Percentiles rank a stretch among this genome's conserved stretches.
Evolutionary conservation across 2,329 filamentous ascomycete genomes (phyloP).

Genomic region (Exophiala mesophila): DNA sequence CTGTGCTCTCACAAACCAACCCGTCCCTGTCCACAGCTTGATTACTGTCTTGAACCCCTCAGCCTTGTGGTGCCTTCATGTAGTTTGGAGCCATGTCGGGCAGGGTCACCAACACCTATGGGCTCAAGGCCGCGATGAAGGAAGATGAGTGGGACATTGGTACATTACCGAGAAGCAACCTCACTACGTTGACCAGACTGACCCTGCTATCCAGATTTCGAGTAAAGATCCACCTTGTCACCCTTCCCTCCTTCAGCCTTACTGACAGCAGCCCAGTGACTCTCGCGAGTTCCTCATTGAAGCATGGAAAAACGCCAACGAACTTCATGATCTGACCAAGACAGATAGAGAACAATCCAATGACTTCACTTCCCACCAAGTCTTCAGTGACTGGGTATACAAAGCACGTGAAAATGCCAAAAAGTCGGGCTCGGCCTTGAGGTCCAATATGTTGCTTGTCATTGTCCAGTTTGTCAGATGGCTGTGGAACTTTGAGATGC

Average conservation of each 20-base stretch:
- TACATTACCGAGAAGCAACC: background rate
- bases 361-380: constrained; percentile 1
- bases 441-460: constrained; percentile 1
- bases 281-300: constrained; percentile 9
- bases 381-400: constrained; percentile 3
- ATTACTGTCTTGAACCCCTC: too few species aligned
- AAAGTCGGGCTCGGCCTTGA: background rate
- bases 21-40: too few species aligned
- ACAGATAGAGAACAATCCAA: constrained; percentile 3
- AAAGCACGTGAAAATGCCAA: constrained; percentile 1
- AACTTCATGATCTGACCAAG: background rate
- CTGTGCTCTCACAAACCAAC: too few species aligned
- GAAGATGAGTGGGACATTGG: constrained; percentile 2
- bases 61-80: too few species aligned
- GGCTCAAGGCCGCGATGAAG: background rate
- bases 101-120: background rate
- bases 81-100: background rate
- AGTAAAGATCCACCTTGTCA: background rate
- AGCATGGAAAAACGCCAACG: constrained; percentile 1
- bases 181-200: too few species aligned
- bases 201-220: background rate
- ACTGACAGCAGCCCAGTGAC: constrained; percentile 6
- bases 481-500: constrained; percentile 6
- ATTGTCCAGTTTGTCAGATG: constrained; percentile 6
- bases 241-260: background rate